phyloP scores from a whole-genome alignment of 2,329 filamentous ascomycete genomes.

The Penicillium digitatum region DNA sequence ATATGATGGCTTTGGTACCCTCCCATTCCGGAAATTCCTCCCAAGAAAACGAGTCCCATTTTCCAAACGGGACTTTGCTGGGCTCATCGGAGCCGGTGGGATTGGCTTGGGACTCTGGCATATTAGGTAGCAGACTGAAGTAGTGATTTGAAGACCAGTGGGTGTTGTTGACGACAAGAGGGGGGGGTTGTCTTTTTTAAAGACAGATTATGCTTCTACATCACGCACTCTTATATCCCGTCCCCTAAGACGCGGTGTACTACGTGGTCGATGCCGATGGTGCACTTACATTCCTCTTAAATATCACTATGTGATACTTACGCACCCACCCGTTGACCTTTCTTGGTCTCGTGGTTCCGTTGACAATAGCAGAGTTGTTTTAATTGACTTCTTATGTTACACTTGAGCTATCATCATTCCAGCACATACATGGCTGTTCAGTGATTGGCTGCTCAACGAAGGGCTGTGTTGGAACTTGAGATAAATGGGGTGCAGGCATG shows the following conservation, averaged over 20 bases:
- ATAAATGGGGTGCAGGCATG: not conserved
- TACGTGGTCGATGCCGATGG: not conserved
- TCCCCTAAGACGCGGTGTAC: not conserved
- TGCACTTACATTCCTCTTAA: not conserved
- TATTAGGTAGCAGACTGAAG: not conserved
- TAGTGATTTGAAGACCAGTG: not conserved
- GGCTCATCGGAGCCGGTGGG: not conserved
- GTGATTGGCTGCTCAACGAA: not conserved
- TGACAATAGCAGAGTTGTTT: not conserved
- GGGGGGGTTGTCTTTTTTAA: not conserved
- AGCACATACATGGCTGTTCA: not conserved
- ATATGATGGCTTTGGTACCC: not conserved
- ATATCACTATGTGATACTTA: not conserved
- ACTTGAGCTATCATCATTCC: not conserved
- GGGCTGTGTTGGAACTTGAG: not conserved
- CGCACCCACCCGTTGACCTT: not conserved
- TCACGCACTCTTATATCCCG: not conserved
- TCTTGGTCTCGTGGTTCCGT: not conserved
- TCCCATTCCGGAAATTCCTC: not conserved
- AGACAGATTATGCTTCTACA: not conserved
- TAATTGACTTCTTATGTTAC: not conserved
- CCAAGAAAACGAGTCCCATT: not conserved
- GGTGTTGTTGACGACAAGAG: not conserved
- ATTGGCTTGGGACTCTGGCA: not conserved
- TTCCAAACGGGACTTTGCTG: not conserved